phyloP scores from a whole-genome alignment of 2,329 filamentous ascomycete genomes.

The Botrytis hyacinthi region DNA sequence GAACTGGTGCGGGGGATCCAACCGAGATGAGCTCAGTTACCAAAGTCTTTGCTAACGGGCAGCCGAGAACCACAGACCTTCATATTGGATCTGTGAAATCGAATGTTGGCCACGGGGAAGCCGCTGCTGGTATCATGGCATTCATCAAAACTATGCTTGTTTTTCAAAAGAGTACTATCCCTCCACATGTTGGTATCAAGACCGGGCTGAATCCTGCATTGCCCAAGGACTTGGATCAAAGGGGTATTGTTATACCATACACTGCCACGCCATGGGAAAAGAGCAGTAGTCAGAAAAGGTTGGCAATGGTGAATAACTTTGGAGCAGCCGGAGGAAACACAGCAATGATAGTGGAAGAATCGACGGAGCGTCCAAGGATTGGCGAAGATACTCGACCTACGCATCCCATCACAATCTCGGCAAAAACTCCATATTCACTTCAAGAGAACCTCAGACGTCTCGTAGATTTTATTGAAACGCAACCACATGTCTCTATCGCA shows the following conservation, averaged over 20 bases:
- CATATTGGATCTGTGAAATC: background rate
- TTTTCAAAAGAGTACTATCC: constrained; percentile 26
- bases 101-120: constrained; percentile 28
- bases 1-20: background rate
- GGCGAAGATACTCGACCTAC: constrained; percentile 44
- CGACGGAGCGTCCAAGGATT: constrained; percentile 30
- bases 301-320: constrained; percentile 48
- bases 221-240: constrained; percentile 39
- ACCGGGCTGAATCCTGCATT: constrained; percentile 27
- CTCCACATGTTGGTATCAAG: constrained; percentile 27
- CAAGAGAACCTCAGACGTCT: constrained; percentile 29
- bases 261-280: constrained; percentile 22
- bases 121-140: constrained; percentile 30
- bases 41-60: background rate
- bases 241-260: constrained; percentile 23
- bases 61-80: background rate
- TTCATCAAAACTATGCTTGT: constrained; percentile 33
- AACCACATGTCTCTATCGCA: constrained; percentile 28
- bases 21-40: background rate
- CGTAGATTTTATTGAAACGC: constrained; percentile 28
- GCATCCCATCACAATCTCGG: constrained; percentile 50
- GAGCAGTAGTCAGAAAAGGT: constrained; percentile 44
- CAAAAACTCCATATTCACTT: constrained; percentile 40
- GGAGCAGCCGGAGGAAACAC: constrained; percentile 39
- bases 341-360: constrained; percentile 36